Percentiles rank a stretch among this genome's conserved stretches.
phyloP scores from a whole-genome alignment of 169 alveolate genomes.

The Plasmodium yoelii region DNA sequence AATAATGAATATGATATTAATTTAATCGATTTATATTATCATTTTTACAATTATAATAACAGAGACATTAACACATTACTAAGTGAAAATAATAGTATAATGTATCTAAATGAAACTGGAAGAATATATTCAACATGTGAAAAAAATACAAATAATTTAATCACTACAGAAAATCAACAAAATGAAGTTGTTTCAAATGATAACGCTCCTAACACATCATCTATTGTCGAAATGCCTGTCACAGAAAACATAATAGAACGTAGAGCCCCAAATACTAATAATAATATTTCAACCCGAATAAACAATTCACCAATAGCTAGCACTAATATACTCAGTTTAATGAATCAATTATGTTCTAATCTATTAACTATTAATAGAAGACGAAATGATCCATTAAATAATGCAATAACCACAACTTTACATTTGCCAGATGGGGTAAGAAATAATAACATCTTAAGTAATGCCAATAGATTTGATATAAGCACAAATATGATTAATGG shows the following conservation, averaged over 20 bases:
- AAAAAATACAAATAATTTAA: conserved; percentile 11
- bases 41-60: conserved; percentile 52
- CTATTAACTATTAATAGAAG: conserved; percentile 25
- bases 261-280: not conserved
- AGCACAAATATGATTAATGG: conserved; percentile 12
- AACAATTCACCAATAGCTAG: conserved; percentile 3
- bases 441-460: conserved; percentile 2
- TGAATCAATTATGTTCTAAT: conserved; percentile 54
- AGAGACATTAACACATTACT: conserved; percentile 42
- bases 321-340: conserved; percentile 40
- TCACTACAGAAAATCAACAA: not conserved
- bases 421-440: conserved; percentile 40
- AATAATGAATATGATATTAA: conserved; percentile 34
- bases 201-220: not conserved
- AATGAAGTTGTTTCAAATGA: not conserved
- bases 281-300: not conserved
- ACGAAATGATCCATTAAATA: conserved; percentile 14
- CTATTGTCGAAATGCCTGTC: not conserved
- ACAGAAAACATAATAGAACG: not conserved
- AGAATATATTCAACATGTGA: conserved; percentile 14
- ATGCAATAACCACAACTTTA: not conserved
- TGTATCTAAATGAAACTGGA: conserved; percentile 56
- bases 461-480: not conserved
- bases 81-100: conserved; percentile 62
- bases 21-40: conserved; percentile 68